These are phyloP conservation scores for Gomphus sp. DNA, from an alignment of 1,284 basidiomycete genomes.

Conservation along the genomic window DNA sequence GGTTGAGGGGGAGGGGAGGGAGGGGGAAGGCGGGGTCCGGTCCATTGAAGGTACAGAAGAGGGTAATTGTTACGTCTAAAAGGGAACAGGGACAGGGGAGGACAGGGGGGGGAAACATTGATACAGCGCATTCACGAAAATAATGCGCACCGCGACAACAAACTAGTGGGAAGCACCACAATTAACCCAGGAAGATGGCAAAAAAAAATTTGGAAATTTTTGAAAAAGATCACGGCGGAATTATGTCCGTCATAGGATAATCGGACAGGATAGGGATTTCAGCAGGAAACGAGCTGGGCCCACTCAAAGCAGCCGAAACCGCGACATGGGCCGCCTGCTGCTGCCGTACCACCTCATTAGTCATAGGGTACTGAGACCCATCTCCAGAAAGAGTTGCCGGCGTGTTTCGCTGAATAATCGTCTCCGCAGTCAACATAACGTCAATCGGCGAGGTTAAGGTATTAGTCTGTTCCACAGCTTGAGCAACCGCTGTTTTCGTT, in stretches of 20 bases:
- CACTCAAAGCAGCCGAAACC: background rate
- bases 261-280: constrained; percentile 5
- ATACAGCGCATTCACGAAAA: background rate
- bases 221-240: background rate
- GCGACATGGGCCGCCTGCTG: background rate
- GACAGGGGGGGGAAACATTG: background rate
- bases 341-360: background rate
- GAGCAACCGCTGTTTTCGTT: constrained; percentile 62
- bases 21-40: background rate
- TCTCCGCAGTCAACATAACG: constrained; percentile 57
- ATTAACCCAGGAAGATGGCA: background rate
- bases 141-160: background rate
- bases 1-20: no score
- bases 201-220: background rate
- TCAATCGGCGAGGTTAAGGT: constrained; percentile 55
- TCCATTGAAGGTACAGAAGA: constrained; percentile 4
- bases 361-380: constrained; percentile 3
- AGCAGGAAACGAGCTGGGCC: background rate
- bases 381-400: background rate
- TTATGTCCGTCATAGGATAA: constrained; percentile 4
- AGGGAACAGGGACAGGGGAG: background rate
- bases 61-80: background rate
- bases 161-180: background rate
- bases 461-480: constrained; percentile 56
- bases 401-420: constrained; percentile 42